These are phyloP conservation scores for Xerocomus amazonicus DNA, from an alignment of 1,284 basidiomycete species.

Conservation along the genomic window DNA sequence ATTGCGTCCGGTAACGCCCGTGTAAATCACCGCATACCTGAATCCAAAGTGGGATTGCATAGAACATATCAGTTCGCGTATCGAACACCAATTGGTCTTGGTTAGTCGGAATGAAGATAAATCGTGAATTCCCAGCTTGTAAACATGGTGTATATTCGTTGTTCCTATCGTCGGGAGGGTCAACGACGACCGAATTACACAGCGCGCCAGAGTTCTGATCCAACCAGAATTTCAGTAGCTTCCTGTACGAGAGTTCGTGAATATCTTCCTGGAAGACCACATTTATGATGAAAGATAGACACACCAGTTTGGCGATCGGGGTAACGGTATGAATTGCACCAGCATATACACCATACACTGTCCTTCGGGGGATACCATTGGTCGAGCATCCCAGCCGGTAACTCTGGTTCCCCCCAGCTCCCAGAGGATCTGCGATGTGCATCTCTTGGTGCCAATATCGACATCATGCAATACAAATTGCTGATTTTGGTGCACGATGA, in stretches of 20 bases:
- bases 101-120: not conserved
- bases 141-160: no score
- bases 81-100: not conserved
- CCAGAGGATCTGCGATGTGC: not conserved
- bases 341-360: not conserved
- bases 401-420: not conserved
- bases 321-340: no score
- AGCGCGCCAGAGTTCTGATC: not conserved
- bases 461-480: conserved; percentile 1
- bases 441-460: not conserved
- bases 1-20: no score
- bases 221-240: not conserved
- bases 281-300: no score
- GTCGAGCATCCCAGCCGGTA: not conserved
- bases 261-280: no score
- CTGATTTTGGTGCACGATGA: not conserved
- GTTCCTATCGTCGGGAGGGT: no score
- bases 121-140: not conserved
- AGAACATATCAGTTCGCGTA: not conserved
- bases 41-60: not conserved
- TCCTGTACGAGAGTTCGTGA: not conserved
- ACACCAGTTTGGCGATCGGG: no score
- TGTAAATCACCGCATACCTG: not conserved
- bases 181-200: no score
- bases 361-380: not conserved